Percentiles rank a stretch among this genome's conserved stretches.
These are phyloP conservation scores for Micromonas commoda DNA, from an alignment of 139 green algal genomes.

Conservation along the genomic window DNA sequence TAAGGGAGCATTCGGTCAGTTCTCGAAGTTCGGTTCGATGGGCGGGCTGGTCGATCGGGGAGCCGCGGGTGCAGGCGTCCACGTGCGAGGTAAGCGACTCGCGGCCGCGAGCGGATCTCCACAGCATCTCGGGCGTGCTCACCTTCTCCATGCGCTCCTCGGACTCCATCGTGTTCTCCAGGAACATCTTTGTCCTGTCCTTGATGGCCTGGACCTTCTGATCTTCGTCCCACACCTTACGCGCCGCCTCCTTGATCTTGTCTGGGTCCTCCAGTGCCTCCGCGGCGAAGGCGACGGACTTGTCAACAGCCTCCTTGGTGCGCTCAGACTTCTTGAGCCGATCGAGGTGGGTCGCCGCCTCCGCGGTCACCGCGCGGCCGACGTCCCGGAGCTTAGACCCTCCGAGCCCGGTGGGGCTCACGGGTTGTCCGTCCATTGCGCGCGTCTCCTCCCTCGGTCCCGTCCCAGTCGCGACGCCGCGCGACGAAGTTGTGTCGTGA, in stretches of 20 bases:
- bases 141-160: not conserved
- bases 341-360: not conserved
- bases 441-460: too few relatives aligned
- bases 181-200: not conserved
- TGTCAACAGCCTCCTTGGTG: not conserved
- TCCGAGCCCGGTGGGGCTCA: too few relatives aligned
- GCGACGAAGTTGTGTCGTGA: too few relatives aligned
- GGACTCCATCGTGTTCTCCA: not conserved
- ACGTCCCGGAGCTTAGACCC: not conserved
- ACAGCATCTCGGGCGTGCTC: too few relatives aligned
- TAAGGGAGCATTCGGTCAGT: too few relatives aligned
- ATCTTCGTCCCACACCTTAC: not conserved
- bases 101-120: too few relatives aligned
- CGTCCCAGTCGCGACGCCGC: too few relatives aligned
- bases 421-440: not conserved
- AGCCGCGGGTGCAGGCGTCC: too few relatives aligned
- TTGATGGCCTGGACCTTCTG: not conserved
- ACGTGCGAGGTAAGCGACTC: too few relatives aligned
- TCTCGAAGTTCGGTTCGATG: too few relatives aligned
- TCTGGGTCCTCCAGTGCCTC: not conserved
- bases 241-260: not conserved
- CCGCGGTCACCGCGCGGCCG: not conserved
- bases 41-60: not conserved
- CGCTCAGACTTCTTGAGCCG: not conserved
- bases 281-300: not conserved